phyloP scores from a whole-genome alignment of 148 eudicot genomes.

The Chenopodium formosanum region DNA sequence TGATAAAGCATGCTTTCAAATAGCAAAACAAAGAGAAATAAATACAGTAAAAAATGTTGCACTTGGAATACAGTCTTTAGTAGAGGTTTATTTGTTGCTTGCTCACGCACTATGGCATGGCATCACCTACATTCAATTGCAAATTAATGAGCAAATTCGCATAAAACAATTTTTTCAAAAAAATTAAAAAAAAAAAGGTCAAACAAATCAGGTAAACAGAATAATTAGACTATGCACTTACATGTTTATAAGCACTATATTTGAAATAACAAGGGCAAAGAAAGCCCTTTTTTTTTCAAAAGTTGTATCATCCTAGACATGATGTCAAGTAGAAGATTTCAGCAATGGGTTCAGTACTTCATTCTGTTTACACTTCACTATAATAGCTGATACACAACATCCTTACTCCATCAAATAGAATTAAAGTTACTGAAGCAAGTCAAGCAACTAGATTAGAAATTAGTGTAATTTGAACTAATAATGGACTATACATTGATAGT shows the following conservation, averaged over 20 bases:
- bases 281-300: constrained; percentile 99
- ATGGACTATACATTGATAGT: too few species aligned
- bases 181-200: too few species aligned
- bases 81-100: constrained; percentile 97
- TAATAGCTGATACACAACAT: too few species aligned
- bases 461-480: too few species aligned
- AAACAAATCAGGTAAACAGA: not conserved
- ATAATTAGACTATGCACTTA: constrained; percentile 15
- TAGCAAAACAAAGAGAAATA: not conserved
- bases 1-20: not conserved
- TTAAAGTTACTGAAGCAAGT: too few species aligned
- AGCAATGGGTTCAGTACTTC: not conserved
- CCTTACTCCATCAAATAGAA: too few species aligned
- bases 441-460: too few species aligned
- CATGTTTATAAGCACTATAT: constrained; percentile 97
- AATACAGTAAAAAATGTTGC: constrained; percentile 1
- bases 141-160: not conserved
- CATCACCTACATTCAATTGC: constrained; percentile 19
- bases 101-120: constrained; percentile 99
- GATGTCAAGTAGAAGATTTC: constrained; percentile 6
- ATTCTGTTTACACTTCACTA: too few species aligned
- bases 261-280: constrained; percentile 97
- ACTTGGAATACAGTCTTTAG: constrained; percentile 98
- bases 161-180: not conserved
- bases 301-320: constrained; percentile 87